phyloP scores from a whole-genome alignment of 2,329 filamentous ascomycete genomes.

The Cryphonectria carpinicola region DNA sequence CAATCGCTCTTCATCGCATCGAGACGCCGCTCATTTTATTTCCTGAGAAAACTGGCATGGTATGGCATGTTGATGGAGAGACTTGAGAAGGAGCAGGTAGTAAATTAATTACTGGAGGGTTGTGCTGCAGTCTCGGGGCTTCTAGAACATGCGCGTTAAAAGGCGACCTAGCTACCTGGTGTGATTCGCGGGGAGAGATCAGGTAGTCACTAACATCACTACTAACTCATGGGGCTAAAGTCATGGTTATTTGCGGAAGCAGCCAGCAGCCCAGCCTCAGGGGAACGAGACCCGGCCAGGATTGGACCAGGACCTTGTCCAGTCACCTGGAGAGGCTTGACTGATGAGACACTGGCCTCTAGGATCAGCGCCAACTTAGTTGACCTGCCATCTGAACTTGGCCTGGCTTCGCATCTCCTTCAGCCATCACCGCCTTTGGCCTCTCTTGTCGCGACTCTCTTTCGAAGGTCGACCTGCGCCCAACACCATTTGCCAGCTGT shows the following conservation, averaged over 20 bases:
- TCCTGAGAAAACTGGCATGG: not conserved
- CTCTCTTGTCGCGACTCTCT: slow-evolving; percentile 8
- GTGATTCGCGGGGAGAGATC: too few relatives aligned
- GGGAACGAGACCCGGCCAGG: not conserved
- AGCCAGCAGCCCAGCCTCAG: slow-evolving; percentile 1
- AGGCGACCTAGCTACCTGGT: not conserved
- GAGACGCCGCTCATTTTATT: not conserved
- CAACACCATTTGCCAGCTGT: not conserved
- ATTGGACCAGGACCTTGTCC: not conserved
- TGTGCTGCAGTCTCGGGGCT: not conserved
- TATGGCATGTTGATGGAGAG: not conserved
- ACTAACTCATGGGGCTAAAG: not conserved
- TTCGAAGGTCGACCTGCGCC: slow-evolving; percentile 15
- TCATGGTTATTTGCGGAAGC: not conserved
- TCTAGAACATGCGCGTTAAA: not conserved
- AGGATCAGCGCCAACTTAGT: slow-evolving; percentile 6
- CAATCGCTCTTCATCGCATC: not conserved
- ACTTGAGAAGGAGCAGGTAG: not conserved
- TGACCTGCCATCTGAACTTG: not conserved
- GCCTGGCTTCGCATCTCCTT: slow-evolving; percentile 5
- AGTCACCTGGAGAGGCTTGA: slow-evolving; percentile 4
- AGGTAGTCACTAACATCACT: slow-evolving; percentile 8
- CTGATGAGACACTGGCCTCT: slow-evolving; percentile 11
- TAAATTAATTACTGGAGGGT: not conserved
- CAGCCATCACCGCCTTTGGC: slow-evolving; percentile 5